Conservation (phyloP, 2,329 filamentous ascomycete genomes). For the Ceratocystis diversiconidia region DNA sequence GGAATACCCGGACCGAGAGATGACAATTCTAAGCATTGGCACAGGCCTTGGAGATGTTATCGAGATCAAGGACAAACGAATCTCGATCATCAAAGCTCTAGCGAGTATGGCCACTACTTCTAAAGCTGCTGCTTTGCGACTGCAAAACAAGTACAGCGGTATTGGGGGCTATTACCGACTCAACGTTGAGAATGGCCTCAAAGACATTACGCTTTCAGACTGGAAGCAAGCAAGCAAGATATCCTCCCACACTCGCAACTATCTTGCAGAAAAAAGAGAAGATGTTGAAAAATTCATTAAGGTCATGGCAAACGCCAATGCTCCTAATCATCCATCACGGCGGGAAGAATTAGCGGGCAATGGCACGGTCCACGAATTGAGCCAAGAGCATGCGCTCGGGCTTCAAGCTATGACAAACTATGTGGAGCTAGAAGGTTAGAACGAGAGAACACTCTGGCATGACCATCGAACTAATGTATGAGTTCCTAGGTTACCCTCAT, state of each 20-base stretch:
- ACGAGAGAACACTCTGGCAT: too few relatives aligned
- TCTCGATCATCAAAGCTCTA: background rate
- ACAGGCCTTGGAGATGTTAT: slow-evolving; percentile 22
- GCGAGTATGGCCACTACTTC: background rate
- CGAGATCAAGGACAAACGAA: slow-evolving; percentile 17
- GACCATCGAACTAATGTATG: too few relatives aligned
- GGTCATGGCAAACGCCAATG: too few relatives aligned
- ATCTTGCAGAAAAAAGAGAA: slow-evolving; percentile 10
- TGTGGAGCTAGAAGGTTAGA: too few relatives aligned
- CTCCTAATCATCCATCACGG: too few relatives aligned
- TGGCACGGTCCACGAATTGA: too few relatives aligned
- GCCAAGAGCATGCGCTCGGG: too few relatives aligned
- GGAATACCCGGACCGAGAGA: slow-evolving; percentile 20
- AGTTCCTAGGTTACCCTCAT: too few relatives aligned
- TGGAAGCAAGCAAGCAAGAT: slow-evolving; percentile 22
- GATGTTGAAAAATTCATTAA: too few relatives aligned
- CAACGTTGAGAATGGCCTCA: slow-evolving; percentile 22
- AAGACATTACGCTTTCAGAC: slow-evolving; percentile 22
- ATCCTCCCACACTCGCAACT: slow-evolving; percentile 21
- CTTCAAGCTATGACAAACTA: too few relatives aligned
- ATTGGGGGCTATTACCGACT: slow-evolving; percentile 22
- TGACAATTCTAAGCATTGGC: slow-evolving; percentile 22
- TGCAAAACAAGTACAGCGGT: slow-evolving; percentile 19
- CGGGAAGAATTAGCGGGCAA: too few relatives aligned
- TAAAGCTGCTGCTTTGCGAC: background rate